Percentiles rank a stretch among this genome's conserved stretches.
phyloP scores from a whole-genome alignment of 495 filamentous ascomycete genomes.

The Massariosphaeria phaeospora region DNA sequence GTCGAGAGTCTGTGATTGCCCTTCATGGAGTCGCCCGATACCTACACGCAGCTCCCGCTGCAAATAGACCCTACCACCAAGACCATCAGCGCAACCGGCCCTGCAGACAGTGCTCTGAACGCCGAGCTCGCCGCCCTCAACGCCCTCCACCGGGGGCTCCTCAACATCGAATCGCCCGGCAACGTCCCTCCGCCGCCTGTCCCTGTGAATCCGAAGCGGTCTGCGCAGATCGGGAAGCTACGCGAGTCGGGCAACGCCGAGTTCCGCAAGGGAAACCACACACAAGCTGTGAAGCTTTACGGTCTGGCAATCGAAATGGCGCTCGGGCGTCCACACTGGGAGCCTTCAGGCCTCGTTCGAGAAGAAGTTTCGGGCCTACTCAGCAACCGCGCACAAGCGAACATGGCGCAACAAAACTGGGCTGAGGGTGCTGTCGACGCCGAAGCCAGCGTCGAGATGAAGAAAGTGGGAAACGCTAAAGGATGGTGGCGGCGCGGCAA shows the following conservation, averaged over 20 bases:
- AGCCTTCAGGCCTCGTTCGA: slow-evolving; percentile 70
- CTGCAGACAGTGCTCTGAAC: slow-evolving; percentile 31
- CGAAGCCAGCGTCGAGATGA: slow-evolving; percentile 83
- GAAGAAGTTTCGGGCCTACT: slow-evolving; percentile 79
- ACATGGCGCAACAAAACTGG: slow-evolving; percentile 76
- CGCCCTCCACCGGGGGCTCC: slow-evolving; percentile 38
- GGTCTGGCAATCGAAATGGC: slow-evolving; percentile 83
- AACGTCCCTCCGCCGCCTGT: slow-evolving; percentile 30
- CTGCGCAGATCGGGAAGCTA: slow-evolving; percentile 80
- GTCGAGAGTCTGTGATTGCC: too few species aligned
- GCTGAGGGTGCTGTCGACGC: slow-evolving; percentile 77
- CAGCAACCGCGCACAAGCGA: slow-evolving; percentile 82
- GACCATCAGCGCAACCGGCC: slow-evolving; percentile 44
- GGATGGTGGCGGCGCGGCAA: slow-evolving; percentile 83
- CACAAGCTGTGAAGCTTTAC: slow-evolving; percentile 76
- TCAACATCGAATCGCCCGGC: slow-evolving; percentile 36
- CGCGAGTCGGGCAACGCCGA: slow-evolving; percentile 79
- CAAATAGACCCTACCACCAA: slow-evolving; percentile 72
- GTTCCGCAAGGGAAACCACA: slow-evolving; percentile 68
- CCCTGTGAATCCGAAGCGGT: slow-evolving; percentile 34
- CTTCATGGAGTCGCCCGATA: slow-evolving; percentile 45
- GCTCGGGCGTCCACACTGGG: slow-evolving; percentile 73
- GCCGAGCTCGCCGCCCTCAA: slow-evolving; percentile 39
- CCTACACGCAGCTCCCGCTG: slow-evolving; percentile 79
- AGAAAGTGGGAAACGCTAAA: slow-evolving; percentile 82